A percentile compares a stretch with the other conserved stretches of the same genome.
phyloP scores from a whole-genome alignment of 345 rosid species.

The Tarenaya hassleriana region DNA sequence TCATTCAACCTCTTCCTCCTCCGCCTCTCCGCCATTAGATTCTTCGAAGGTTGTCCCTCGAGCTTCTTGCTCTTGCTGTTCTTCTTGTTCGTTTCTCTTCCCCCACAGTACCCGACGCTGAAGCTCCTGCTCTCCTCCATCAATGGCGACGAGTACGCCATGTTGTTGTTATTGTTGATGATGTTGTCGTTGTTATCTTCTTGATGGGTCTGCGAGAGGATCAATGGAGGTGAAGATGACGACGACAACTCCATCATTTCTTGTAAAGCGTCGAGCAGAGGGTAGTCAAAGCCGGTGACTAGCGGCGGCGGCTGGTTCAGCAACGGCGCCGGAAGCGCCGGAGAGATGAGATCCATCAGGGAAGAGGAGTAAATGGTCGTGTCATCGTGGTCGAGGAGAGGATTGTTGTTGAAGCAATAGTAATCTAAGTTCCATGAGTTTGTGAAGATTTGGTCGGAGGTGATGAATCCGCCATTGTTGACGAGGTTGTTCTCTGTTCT shows the following conservation, averaged over 20 bases:
- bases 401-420: slow-evolving; percentile 8
- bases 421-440: neutral
- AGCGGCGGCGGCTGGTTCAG: neutral
- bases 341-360: slow-evolving; percentile 29
- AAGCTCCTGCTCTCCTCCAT: slow-evolving; percentile 39
- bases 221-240: slow-evolving; percentile 27
- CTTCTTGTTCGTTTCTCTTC: slow-evolving; percentile 23
- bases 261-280: slow-evolving; percentile 37
- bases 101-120: slow-evolving; percentile 36
- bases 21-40: slow-evolving; percentile 84
- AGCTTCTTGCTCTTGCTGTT: slow-evolving; percentile 46
- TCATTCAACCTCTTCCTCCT: slow-evolving; percentile 79
- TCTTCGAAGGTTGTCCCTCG: slow-evolving; percentile 92
- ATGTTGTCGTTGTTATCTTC: slow-evolving; percentile 20
- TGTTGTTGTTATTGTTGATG: neutral
- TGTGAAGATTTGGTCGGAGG: neutral
- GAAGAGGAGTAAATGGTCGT: slow-evolving; percentile 27
- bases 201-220: slow-evolving; percentile 17
- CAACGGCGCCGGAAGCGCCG: slow-evolving; percentile 23
- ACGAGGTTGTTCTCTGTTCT: slow-evolving; percentile 38
- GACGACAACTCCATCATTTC: slow-evolving; percentile 31
- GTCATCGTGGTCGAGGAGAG: slow-evolving; percentile 18
- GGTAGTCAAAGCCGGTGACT: slow-evolving; percentile 38
- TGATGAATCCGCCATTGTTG: slow-evolving; percentile 23
- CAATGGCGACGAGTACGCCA: slow-evolving; percentile 36